A percentile compares a stretch with the other conserved stretches of the same genome.
phyloP scores from a whole-genome alignment of 352 stramenopile species.

The Globisporangium irregulare region DNA sequence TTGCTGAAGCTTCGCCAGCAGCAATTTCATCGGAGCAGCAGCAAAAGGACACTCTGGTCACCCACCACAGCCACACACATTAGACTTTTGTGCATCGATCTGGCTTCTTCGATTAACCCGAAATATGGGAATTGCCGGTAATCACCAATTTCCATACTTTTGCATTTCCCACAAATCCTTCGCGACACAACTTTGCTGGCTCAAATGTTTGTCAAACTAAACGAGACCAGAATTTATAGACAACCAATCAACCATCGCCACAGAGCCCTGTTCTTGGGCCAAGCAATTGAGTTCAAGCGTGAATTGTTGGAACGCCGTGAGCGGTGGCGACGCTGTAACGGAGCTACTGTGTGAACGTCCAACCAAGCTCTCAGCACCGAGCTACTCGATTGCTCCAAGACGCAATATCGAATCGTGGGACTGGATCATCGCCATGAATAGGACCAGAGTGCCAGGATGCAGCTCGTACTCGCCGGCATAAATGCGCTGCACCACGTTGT shows the following conservation, averaged over 20 bases:
- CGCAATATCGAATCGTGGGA: not conserved
- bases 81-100: slow-evolving; percentile 2
- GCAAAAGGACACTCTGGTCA: not conserved
- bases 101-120: not conserved
- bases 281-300: not conserved
- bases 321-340: not conserved
- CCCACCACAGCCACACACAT: slow-evolving; percentile 6
- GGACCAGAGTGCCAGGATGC: not conserved
- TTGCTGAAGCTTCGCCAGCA: not conserved
- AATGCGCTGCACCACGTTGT: slow-evolving; percentile 4
- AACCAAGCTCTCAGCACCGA: not conserved
- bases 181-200: not conserved
- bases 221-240: not conserved
- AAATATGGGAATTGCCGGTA: not conserved
- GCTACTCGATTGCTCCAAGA: not conserved
- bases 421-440: not conserved
- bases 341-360: no score
- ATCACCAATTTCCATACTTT: not conserved
- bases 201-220: not conserved
- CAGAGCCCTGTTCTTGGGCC: not conserved
- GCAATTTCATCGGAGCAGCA: not conserved
- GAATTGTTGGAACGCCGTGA: not conserved
- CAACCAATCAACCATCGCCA: not conserved
- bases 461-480: not conserved
- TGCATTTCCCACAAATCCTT: not conserved